Base-by-base conservation (phyloP, 805 yeast species). In the Myxozyma neotropica region DNA sequence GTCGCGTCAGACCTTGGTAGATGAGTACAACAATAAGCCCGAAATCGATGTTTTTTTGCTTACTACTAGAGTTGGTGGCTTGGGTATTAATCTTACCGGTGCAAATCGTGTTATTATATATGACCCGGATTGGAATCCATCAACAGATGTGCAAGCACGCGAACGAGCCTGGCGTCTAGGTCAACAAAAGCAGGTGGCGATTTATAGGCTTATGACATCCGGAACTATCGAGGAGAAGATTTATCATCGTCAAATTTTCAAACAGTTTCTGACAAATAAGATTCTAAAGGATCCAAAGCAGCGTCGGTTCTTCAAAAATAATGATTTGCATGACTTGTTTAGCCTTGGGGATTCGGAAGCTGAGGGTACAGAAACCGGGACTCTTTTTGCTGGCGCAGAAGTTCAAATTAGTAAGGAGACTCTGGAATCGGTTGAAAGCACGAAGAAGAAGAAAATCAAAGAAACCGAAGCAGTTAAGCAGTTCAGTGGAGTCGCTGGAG, bases 71-170 rank as follows among this genome's bases (percentile, higher is more conserved):
- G 99, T 94, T 5, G 99, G 99, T 21, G 99, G 99, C 0, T 76
- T 94, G 40, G 99, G 99, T 21, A 89, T 93, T 1, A 93, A 93
- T 72, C 73, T 93, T 47, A 93, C 97, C 0, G 98, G 98, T 2
- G 98, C 99, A 0, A 91, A 91, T 66, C 76, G 98, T 46, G 97
- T 93, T 12, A 89, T 93, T 23, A 93, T 93, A 15, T 93, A 82
- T 71, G 99, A 93, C 69, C 99, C 99, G 0, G 98, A 94, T 73
- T 93, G 99, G 99, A 93, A 93, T 70, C 99, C 99, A 0, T 90
- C 97, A 0, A 94, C 98, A 0, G 99, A 93, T 75, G 80, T 92
- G 60, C 99, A 93, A 73, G 99, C 99, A 0, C 79, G 98, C 60
- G 99, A 93, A 72, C 76, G 99, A 50, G 97, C 98, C 0, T 94